Base-by-base conservation (phyloP, 495 filamentous ascomycete species). In the Xylaria acuta region DNA sequence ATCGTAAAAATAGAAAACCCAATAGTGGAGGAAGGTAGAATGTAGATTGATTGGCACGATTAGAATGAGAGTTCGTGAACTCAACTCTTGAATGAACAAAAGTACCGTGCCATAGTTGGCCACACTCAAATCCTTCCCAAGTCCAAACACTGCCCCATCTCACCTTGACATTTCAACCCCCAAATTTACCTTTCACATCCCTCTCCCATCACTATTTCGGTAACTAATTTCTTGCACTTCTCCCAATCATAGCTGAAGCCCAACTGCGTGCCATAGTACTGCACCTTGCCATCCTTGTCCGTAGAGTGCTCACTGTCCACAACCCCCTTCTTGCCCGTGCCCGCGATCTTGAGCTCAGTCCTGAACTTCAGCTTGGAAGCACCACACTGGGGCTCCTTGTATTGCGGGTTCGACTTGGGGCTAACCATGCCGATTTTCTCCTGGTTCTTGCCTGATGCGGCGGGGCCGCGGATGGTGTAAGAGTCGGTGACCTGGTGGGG, bases 181-280 rank as follows among this genome's bases (percentile, higher is more conserved):
- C 45, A 49, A 22, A 8, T 7, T 7, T 3, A 45, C 18, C 14
- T 49, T 49, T 49, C 18, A 22, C 20, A 49, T 49, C 8, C n/a
- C 9, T 53, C 22, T 49, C 25, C 22, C 49, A 4, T 53, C 49
- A 27, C 22, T 7, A 18, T 12, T 14, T 27, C 11, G 11, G 12
- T 4, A 58, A 34, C 54, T 58, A 14, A 58, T 34, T 64, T 14
- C 20, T 43, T 3, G 20, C 67, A 69, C 38, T 69, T 59, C 67
- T 69, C 51, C 45, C 43, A 69, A 47, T 69, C 67, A 51, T 69
- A 69, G 67, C 67, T 69, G 25, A 69, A 54, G 1, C 67, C 67
- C 32, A 58, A 34, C 53, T 69, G 67, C 4, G 67, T 56, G 7
- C 67, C 67, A 47, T 69, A 69, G 51, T 54, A 69, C 8, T 41